Conservation (phyloP, 352 stramenopile species). For the Pythium myriotylum region DNA sequence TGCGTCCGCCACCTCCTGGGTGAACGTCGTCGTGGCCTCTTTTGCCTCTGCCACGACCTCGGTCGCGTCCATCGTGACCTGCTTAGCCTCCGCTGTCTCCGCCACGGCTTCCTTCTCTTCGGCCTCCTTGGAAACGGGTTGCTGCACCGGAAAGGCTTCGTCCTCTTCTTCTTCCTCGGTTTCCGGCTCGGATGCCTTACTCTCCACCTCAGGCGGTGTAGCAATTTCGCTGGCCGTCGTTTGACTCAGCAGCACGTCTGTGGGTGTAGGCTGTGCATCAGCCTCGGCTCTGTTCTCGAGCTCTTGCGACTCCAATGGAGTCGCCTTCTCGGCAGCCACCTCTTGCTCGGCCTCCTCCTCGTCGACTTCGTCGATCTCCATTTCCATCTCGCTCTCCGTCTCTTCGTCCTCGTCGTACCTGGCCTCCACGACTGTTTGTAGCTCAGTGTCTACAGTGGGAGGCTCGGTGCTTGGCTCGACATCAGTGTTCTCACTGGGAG, state of each 20-base stretch:
- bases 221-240: not conserved
- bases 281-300: not conserved
- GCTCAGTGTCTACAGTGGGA: not conserved
- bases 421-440: too few relatives aligned
- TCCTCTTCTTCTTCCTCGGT: conserved; percentile 18
- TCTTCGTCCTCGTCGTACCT: conserved; percentile 15
- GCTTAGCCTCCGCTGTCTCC: too few relatives aligned
- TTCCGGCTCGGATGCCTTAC: not conserved
- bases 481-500: not conserved
- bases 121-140: not conserved
- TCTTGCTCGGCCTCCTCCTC: not conserved
- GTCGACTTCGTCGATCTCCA: conserved; percentile 10
- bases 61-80: too few relatives aligned
- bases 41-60: too few relatives aligned
- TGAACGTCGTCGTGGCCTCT: too few relatives aligned
- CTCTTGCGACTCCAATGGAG: not conserved
- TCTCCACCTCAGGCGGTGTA: too few relatives aligned
- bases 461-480: not conserved
- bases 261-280: not conserved
- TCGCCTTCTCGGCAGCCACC: not conserved
- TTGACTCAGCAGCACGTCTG: not conserved
- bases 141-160: conserved; percentile 8
- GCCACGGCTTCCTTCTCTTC: too few relatives aligned
- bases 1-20: too few relatives aligned
- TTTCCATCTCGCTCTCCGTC: conserved; percentile 19